A percentile compares a stretch with the other conserved stretches of the same genome.
Evolutionary conservation across 2,329 filamentous ascomycete genomes (phyloP).

Genomic region (Pseudocercospora eumusae): DNA sequence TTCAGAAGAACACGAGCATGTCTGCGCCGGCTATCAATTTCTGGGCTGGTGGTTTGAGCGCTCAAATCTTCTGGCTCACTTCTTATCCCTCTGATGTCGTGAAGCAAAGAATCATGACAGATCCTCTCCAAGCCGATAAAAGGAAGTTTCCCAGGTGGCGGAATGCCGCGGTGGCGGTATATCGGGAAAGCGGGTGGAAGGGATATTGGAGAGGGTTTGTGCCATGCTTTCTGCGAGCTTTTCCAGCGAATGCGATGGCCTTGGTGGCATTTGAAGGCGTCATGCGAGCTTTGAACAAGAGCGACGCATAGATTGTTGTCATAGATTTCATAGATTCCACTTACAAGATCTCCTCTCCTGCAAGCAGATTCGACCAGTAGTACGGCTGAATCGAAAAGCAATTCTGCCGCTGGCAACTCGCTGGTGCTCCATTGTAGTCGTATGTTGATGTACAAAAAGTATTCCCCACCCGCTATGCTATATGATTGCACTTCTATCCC

Average conservation of each 20-base stretch:
- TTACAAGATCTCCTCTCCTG: not conserved
- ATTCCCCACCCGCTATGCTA: conserved; percentile 3
- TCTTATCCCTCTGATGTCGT: conserved; percentile 48
- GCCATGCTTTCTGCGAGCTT: conserved; percentile 89
- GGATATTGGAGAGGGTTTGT: conserved; percentile 92
- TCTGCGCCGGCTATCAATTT: conserved; percentile 86
- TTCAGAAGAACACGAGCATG: conserved; percentile 68
- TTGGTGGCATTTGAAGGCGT: conserved; percentile 90
- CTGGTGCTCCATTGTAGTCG: not conserved
- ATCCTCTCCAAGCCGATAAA: conserved; percentile 70
- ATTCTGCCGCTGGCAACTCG: not conserved
- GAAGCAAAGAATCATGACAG: conserved; percentile 97
- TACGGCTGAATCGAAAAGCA: not conserved
- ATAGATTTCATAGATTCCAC: not conserved
- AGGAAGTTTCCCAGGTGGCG: conserved; percentile 73
- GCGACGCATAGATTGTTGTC: conserved; percentile 1
- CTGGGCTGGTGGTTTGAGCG: conserved; percentile 91
- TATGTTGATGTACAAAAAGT: conserved; percentile 8
- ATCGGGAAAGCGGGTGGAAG: conserved; percentile 69
- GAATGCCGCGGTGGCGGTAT: conserved; percentile 76
- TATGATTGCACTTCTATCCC: conserved; percentile 2
- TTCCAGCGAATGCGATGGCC: conserved; percentile 93
- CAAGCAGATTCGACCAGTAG: not conserved
- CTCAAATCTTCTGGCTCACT: conserved; percentile 88
- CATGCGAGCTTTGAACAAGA: conserved; percentile 37